Base-by-base conservation (phyloP, 2,329 filamentous ascomycete genomes). In the Penicillium occitanis region DNA sequence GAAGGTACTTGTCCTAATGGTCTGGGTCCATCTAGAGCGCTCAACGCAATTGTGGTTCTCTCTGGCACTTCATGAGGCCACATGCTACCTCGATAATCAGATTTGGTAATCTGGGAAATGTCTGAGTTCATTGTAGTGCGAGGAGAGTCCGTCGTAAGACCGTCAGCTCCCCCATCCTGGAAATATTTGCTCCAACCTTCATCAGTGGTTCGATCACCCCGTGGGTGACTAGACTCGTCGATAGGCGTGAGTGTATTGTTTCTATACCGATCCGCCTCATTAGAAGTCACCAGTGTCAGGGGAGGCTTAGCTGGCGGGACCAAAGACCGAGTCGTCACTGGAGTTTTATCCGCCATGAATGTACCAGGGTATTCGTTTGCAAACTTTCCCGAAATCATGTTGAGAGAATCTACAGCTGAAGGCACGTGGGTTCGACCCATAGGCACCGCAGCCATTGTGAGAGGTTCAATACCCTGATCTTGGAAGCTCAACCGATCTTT, bases 401-500 rank as follows among this genome's bases (percentile, higher is more conserved):
- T 75, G 6, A 78, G 68, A 0, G 78, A 80, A 63, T 80, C 77
- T 10, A 75, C 68, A 14, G 65, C 65, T 7, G 80, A 81, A 19
- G 76, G 78, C 4, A 77, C 79, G 1, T 79, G 74, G 53, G 77
- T 78, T 70, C 77, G 75, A 14, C 75, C 81, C 79, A 83, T 82
- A 1, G 81, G 80, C 57, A 81, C 79, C 2, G 79, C 78, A 40
- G 76, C 73, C 63, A 72, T 73, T 7, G 79, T 73, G 46, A 83
- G 71, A 60, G 81, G 79, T 68, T 81, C 76, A 68, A 81, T 75
- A 6, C 80, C 80, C 68, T 76, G 76, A 68, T 82, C 80, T 66
- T 81, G 78, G 70, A 80, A 80, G 69, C 78, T 80, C 10, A 80
- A 69, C 28, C 79, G 76, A 63, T 90, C 91, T 77, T 89, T 88